These are phyloP conservation scores for Agastache rugosa DNA, from an alignment of 257 asterid genomes.

Conservation along the genomic window DNA sequence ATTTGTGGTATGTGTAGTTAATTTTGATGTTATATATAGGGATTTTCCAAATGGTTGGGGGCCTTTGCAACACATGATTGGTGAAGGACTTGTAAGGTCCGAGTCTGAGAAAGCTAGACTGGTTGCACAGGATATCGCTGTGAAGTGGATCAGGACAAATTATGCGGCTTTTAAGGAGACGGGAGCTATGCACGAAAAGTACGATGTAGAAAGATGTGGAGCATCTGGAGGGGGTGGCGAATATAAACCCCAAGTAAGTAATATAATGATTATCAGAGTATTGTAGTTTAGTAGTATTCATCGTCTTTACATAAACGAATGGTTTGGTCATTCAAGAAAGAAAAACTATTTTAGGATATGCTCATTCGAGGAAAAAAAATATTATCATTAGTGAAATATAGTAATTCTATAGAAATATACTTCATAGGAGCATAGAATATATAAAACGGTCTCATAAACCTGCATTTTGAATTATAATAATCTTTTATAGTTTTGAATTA, in stretches of 20 bases:
- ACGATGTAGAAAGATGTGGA: constrained; percentile 79
- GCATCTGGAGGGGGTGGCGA: constrained; percentile 90
- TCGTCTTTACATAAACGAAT: too few species aligned
- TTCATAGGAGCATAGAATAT: too few species aligned
- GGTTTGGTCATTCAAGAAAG: too few species aligned
- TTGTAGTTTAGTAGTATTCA: too few species aligned
- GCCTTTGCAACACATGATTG: constrained; percentile 90
- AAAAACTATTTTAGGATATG: too few species aligned
- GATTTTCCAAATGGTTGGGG: constrained; percentile 99
- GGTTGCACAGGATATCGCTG: constrained; percentile 66
- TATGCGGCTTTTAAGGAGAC: constrained; percentile 66
- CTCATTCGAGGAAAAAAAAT: too few species aligned
- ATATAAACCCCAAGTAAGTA: constrained; percentile 82
- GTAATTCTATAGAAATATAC: too few species aligned
- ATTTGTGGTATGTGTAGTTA: background rate
- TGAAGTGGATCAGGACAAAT: constrained; percentile 83
- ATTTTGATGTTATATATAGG: constrained; percentile 43
- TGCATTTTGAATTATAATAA: too few species aligned
- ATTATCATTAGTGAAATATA: too few species aligned
- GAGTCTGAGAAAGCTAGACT: constrained; percentile 54
- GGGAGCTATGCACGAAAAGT: constrained; percentile 89
- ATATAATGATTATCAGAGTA: background rate
- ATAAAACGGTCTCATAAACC: too few species aligned
- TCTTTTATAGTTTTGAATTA: too few species aligned
- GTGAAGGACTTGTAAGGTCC: constrained; percentile 72